Conservation (phyloP, 139 green algal genomes). For the Eudorina sp. region DNA sequence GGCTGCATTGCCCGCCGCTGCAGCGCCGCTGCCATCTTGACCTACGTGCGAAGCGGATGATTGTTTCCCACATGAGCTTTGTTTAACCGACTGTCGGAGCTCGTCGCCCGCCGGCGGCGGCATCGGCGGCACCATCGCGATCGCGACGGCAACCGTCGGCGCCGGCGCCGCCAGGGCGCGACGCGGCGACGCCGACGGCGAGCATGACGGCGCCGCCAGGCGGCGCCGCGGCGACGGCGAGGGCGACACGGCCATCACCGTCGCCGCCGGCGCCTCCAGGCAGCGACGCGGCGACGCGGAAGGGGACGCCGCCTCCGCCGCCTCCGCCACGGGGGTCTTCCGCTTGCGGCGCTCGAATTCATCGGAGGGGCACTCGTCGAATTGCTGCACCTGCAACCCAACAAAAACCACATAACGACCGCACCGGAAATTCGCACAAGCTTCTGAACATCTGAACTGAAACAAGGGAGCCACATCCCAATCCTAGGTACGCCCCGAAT, state of each 20-base stretch:
- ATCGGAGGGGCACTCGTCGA: background rate
- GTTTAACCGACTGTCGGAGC: no score
- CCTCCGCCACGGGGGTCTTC: background rate
- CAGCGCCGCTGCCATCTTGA: background rate
- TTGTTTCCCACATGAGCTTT: no score
- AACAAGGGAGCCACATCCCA: no score
- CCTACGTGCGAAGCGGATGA: no score
- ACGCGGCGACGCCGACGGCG: background rate
- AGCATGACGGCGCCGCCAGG: background rate
- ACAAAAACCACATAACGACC: no score
- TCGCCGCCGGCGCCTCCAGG: background rate
- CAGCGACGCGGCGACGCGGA: background rate
- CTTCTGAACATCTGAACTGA: no score
- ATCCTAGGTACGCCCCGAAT: no score
- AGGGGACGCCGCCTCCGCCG: background rate
- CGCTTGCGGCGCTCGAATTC: background rate
- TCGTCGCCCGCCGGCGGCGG: no score
- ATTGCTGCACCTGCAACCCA: conserved; percentile 4
- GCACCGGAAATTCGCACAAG: no score
- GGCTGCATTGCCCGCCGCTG: background rate
- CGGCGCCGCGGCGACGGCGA: background rate
- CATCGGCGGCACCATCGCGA: background rate
- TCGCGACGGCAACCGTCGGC: background rate
- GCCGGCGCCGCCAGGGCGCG: background rate
- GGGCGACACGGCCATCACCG: background rate